Conservation (phyloP, 371 early-diverging fungal species). For the Apophysomyces trapeziformis region DNA sequence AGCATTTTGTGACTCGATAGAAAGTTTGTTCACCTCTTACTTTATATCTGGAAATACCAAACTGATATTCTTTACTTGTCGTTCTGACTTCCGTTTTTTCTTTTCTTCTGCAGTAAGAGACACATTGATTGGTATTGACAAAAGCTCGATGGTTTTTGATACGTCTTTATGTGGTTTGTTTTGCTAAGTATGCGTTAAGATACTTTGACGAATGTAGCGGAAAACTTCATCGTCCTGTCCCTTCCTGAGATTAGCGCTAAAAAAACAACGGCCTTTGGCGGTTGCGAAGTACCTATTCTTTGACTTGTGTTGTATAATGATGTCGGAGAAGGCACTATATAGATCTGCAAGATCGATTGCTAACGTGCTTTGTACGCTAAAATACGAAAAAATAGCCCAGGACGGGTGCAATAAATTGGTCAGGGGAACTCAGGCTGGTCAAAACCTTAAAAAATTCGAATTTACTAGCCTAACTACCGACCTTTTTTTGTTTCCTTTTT, state of each 20-base stretch:
- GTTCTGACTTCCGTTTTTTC: too few relatives aligned
- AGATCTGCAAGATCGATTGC: conserved; percentile 10
- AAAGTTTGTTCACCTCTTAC: too few relatives aligned
- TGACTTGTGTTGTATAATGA: too few relatives aligned
- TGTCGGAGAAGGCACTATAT: not conserved
- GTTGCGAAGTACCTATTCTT: not conserved
- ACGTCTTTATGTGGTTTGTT: too few relatives aligned
- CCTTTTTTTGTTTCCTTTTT: not conserved
- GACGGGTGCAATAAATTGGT: conserved; percentile 10
- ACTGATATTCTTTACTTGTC: too few relatives aligned
- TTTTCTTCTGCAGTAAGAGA: too few relatives aligned
- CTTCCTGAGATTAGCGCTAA: conserved; percentile 3
- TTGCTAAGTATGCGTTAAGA: too few relatives aligned
- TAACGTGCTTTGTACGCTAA: not conserved
- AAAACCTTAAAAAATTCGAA: not conserved
- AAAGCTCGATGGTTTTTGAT: too few relatives aligned
- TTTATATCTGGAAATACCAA: too few relatives aligned
- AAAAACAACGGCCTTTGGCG: not conserved
- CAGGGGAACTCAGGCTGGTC: conserved; percentile 9
- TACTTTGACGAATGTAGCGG: too few relatives aligned
- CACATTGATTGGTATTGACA: too few relatives aligned
- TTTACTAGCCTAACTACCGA: conserved; percentile 8
- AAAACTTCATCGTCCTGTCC: not conserved
- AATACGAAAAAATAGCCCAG: not conserved
- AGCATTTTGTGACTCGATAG: too few relatives aligned